Evolutionary conservation across 2,329 filamentous ascomycete species (phyloP).

Genomic region (Sporothrix pseudoabietina): DNA sequence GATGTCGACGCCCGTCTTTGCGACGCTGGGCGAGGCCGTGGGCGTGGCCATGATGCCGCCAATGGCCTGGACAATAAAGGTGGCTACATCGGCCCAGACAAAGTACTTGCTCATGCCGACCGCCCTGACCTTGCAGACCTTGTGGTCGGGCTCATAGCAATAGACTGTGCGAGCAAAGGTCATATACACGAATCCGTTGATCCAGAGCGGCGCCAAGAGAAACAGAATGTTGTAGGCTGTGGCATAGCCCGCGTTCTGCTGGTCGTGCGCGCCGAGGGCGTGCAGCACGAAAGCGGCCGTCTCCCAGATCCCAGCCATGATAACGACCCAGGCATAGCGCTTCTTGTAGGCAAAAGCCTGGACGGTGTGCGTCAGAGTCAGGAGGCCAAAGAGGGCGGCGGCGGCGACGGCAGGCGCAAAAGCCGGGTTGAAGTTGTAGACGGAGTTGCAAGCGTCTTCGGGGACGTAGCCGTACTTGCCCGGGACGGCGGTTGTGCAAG

Average conservation of each 20-base stretch:
- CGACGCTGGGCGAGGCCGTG: conserved; percentile 34
- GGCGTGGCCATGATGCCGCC: conserved; percentile 45
- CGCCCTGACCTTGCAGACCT: conserved; percentile 40
- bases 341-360: conserved; percentile 36
- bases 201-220: conserved; percentile 49
- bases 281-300: conserved; percentile 45
- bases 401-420: conserved; percentile 38
- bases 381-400: conserved; percentile 37
- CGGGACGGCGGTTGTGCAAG: conserved; percentile 29
- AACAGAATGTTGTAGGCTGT: conserved; percentile 44
- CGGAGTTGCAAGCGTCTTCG: conserved; percentile 38
- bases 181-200: conserved; percentile 52
- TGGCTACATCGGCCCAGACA: conserved; percentile 51
- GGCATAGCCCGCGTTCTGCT: conserved; percentile 43
- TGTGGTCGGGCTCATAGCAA: conserved; percentile 44
- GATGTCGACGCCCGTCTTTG: conserved; percentile 44
- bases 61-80: conserved; percentile 50
- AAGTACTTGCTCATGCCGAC: conserved; percentile 49
- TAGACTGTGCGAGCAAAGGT: conserved; percentile 46
- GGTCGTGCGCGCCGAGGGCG: conserved; percentile 43
- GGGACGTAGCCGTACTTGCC: conserved; percentile 38
- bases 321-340: conserved; percentile 43
- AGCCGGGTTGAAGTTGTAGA: conserved; percentile 39
- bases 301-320: conserved; percentile 48
- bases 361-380: conserved; percentile 36